Percentiles rank a stretch among this genome's conserved stretches.
Evolutionary conservation across 208 protist genomes (phyloP).

Genomic region (Angomonas desouzai): DNA sequence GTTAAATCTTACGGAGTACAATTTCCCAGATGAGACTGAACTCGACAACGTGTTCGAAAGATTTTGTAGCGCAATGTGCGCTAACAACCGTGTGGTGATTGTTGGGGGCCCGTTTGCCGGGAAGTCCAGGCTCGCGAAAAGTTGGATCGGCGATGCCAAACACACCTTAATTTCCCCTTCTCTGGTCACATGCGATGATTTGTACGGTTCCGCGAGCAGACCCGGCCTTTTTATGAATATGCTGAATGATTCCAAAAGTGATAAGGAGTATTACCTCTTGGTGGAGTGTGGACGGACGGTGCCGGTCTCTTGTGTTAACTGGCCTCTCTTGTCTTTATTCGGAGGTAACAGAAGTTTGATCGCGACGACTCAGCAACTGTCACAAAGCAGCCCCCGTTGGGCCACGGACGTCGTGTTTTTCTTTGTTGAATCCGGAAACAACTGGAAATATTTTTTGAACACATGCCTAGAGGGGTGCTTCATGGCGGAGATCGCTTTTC

Average conservation of each 20-base stretch:
- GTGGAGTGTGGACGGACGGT: slow-evolving; percentile 32
- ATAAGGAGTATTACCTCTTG: slow-evolving; percentile 33
- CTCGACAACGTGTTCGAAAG: slow-evolving; percentile 22
- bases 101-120: slow-evolving; percentile 65
- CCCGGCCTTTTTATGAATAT: slow-evolving; percentile 41
- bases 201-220: slow-evolving; percentile 50
- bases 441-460: slow-evolving; percentile 42
- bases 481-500: slow-evolving; percentile 20
- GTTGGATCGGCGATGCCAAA: slow-evolving; percentile 37
- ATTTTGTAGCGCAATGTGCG: slow-evolving; percentile 48
- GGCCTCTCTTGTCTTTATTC: not conserved
- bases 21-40: slow-evolving; percentile 2
- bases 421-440: slow-evolving; percentile 21
- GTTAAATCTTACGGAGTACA: not conserved
- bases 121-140: slow-evolving; percentile 64
- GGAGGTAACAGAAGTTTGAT: slow-evolving; percentile 21
- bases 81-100: slow-evolving; percentile 50
- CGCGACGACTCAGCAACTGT: slow-evolving; percentile 24
- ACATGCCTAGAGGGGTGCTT: slow-evolving; percentile 27
- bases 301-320: not conserved
- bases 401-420: slow-evolving; percentile 46
- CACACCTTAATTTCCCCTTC: slow-evolving; percentile 47
- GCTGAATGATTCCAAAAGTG: slow-evolving; percentile 14
- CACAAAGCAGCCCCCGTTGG: slow-evolving; percentile 28
- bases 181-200: slow-evolving; percentile 54